These are phyloP conservation scores for Ichthyophthirius multifiliis DNA, from an alignment of 169 alveolate genomes.

Conservation along the genomic window DNA sequence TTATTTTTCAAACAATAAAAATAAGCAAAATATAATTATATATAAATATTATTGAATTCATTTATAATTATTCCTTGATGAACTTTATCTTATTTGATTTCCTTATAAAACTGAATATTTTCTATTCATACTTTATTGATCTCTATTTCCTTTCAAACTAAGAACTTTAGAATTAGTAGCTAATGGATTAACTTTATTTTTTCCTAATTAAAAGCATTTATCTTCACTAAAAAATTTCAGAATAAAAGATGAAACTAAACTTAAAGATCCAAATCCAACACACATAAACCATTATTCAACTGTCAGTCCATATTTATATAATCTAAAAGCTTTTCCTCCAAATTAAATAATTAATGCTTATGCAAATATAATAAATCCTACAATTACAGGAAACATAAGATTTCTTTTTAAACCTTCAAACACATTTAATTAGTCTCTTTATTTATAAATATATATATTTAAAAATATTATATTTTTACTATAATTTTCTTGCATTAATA, in stretches of 20 bases:
- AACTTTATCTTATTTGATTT: no score
- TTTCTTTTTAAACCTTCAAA: background rate
- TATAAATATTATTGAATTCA: no score
- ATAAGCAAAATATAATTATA: no score
- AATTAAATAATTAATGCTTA: conserved; percentile 18
- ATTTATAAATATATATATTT: background rate
- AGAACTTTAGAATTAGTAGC: background rate
- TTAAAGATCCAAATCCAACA: conserved; percentile 27
- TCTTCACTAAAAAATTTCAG: conserved; percentile 30
- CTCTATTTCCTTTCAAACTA: background rate
- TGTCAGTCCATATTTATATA: conserved; percentile 39
- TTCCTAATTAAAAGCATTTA: background rate
- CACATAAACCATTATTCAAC: conserved; percentile 51
- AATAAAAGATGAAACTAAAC: background rate
- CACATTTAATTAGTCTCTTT: conserved; percentile 29
- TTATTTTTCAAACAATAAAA: no score
- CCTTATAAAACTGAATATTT: no score
- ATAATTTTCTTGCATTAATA: conserved; percentile 71
- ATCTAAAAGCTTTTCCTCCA: conserved; percentile 25
- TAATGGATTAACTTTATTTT: background rate
- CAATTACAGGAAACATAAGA: conserved; percentile 7
- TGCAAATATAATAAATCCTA: background rate
- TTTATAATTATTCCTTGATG: no score
- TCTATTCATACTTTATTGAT: background rate
- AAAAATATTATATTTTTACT: conserved; percentile 51